Base-by-base conservation (phyloP, 2,329 filamentous ascomycete species). In the Fusarium miscanthi region DNA sequence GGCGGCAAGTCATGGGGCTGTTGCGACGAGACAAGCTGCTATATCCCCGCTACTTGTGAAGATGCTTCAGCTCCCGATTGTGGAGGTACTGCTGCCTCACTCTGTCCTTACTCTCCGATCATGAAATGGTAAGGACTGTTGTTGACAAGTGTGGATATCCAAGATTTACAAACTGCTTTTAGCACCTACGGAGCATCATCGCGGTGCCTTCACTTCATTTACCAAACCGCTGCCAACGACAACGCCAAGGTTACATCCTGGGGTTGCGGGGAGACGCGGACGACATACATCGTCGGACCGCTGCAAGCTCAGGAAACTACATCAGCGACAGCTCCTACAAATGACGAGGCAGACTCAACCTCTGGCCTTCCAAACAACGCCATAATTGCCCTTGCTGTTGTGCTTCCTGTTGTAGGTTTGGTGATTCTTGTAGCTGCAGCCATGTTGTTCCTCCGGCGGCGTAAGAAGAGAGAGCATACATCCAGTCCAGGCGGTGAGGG, bases 111-210 rank as follows among this genome's bases (percentile, higher is more conserved):
- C 12, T 49, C 6, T 33, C 46, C 30, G 0, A 35, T 51, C 8
- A 51, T 51, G 30, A 51, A 25, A 51, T 51, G 46, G 46, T 33
- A 33, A 33, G 11, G n/a, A 25, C 8, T 25, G 0, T 4, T 19
- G 10, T 0, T 19, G 8, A n/a, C n/a, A n/a, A 51, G 2, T n/a
- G 10, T 10, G 2, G 8, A 11, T 49, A 23, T 13, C 2, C 11
- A 13, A 14, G 6, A 33, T 23, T 51, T 16, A 51, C n/a, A 5
- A 8, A 10, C 30, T 33, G 5, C 21, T 33, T 1, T 7, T 23
- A 51, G 46, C 16, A 33, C 46, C 1, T 51, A 33, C 8, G n/a
- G 46, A 10, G 30, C 12, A 4, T 33, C 46, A 5, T 49, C 46
- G 11, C 46, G 30, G 4, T 49, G 46, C 3, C 16, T 49, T 5